phyloP scores from a whole-genome alignment of 2,329 filamentous ascomycete species.

The Daldinia sp. region DNA sequence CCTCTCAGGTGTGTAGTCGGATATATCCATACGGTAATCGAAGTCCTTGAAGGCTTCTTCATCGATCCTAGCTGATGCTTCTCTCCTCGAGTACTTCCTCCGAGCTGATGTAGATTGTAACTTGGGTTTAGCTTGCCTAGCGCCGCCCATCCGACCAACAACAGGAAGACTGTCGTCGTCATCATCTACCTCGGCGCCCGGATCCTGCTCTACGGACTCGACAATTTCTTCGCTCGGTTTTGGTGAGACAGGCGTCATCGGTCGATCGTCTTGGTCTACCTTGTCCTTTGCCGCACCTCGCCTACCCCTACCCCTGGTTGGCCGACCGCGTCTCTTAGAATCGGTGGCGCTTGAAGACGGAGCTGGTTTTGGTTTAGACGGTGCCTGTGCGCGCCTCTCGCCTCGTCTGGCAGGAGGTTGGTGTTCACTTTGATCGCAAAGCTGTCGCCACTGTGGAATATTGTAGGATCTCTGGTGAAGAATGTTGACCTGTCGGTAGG shows the following conservation, averaged over 20 bases:
- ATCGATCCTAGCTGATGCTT: slow-evolving; percentile 82
- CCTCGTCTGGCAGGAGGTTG: slow-evolving; percentile 93
- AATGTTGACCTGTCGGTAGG: slow-evolving; percentile 96
- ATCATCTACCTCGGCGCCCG: slow-evolving; percentile 60
- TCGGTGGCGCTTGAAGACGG: slow-evolving; percentile 51
- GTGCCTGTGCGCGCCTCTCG: slow-evolving; percentile 74
- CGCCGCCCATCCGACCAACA: slow-evolving; percentile 64
- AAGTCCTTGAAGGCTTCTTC: slow-evolving; percentile 92
- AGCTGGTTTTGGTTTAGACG: slow-evolving; percentile 62
- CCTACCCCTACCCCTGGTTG: slow-evolving; percentile 55
- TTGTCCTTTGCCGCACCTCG: slow-evolving; percentile 56
- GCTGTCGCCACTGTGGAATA: slow-evolving; percentile 91
- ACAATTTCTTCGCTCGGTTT: slow-evolving; percentile 57
- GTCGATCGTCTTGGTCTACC: slow-evolving; percentile 61
- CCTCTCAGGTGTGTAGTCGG: slow-evolving; percentile 89
- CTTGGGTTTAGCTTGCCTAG: slow-evolving; percentile 66
- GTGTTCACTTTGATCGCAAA: slow-evolving; percentile 95
- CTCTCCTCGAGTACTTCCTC: slow-evolving; percentile 85
- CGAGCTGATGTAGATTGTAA: slow-evolving; percentile 85
- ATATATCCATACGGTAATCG: slow-evolving; percentile 87
- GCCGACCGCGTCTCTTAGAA: slow-evolving; percentile 58
- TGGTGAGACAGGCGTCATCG: slow-evolving; percentile 71
- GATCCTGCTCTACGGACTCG: slow-evolving; percentile 65
- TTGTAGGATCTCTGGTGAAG: slow-evolving; percentile 97
- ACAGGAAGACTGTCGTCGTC: slow-evolving; percentile 59